These are phyloP conservation scores for Clonostachys solani DNA, from an alignment of 2,329 filamentous ascomycete species.

Conservation along the genomic window DNA sequence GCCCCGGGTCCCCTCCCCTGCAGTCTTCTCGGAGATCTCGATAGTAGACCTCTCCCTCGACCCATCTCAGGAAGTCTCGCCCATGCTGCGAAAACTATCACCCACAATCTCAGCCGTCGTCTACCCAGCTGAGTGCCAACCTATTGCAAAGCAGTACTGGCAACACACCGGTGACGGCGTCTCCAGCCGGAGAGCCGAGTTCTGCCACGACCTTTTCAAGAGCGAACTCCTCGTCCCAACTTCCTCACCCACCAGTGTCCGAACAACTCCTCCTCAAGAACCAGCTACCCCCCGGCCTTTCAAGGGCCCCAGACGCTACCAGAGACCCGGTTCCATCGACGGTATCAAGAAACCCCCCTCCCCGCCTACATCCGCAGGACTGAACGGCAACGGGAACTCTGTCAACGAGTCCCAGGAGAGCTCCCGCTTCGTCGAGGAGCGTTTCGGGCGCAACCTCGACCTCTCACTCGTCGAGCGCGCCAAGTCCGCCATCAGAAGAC, in stretches of 20 bases:
- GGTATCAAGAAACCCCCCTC: constrained; percentile 10
- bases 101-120: constrained; percentile 68
- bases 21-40: constrained; percentile 41
- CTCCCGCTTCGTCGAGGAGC: constrained; percentile 82
- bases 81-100: constrained; percentile 47
- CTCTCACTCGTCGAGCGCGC: constrained; percentile 75
- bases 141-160: constrained; percentile 90
- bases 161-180: constrained; percentile 92
- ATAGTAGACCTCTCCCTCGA: constrained; percentile 63
- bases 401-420: constrained; percentile 56
- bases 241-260: neutral
- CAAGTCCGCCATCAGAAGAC: constrained; percentile 77
- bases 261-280: constrained; percentile 5
- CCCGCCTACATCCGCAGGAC: neutral
- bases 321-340: constrained; percentile 47
- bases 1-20: constrained; percentile 49
- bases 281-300: constrained; percentile 28
- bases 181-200: constrained; percentile 87
- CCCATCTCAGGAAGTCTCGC: constrained; percentile 41
- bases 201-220: constrained; percentile 71
- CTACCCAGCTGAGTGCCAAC: constrained; percentile 60
- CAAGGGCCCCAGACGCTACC: constrained; percentile 80
- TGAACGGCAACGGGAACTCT: constrained; percentile 4
- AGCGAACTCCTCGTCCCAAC: constrained; percentile 54
- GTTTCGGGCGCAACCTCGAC: constrained; percentile 88